Evolutionary conservation across 1,284 basidiomycete species (phyloP).

Genomic region (Sphagnurus paluster): DNA sequence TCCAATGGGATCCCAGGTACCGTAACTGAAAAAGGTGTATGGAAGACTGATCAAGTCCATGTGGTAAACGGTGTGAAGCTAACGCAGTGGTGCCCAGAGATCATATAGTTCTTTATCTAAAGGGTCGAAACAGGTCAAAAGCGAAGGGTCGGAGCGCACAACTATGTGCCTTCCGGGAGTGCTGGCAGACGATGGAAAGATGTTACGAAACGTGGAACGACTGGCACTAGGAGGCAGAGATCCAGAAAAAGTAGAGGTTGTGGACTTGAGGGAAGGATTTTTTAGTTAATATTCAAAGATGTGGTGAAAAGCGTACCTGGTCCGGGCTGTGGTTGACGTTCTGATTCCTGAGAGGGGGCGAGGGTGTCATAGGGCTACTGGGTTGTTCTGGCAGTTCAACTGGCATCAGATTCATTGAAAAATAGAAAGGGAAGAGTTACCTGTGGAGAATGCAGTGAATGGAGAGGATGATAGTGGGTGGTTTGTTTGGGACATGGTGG

Average conservation of each 20-base stretch:
- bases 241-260: constrained; percentile 35
- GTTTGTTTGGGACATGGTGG: constrained; percentile 9
- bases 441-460: constrained; percentile 9
- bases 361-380: constrained; percentile 16
- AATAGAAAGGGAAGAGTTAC: neutral
- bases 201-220: constrained; percentile 28
- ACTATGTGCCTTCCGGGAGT: constrained; percentile 38
- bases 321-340: constrained; percentile 6
- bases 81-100: constrained; percentile 62
- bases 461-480: constrained; percentile 12
- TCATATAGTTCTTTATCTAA: constrained; percentile 72
- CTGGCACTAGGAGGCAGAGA: constrained; percentile 22
- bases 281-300: neutral
- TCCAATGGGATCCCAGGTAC: too few species aligned
- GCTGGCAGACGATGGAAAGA: constrained; percentile 27
- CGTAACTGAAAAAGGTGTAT: too few species aligned
- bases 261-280: constrained; percentile 20
- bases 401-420: neutral
- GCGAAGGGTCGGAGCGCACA: constrained; percentile 62
- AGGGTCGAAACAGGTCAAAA: constrained; percentile 71
- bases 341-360: constrained; percentile 13
- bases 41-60: neutral
- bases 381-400: constrained; percentile 6
- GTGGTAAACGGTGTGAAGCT: constrained; percentile 12
- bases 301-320: constrained; percentile 5